Evolutionary conservation across 2,329 filamentous ascomycete species (phyloP), one percentile per base, ranked within the genome.

Genomic region (Epichloe typhina): DNA sequence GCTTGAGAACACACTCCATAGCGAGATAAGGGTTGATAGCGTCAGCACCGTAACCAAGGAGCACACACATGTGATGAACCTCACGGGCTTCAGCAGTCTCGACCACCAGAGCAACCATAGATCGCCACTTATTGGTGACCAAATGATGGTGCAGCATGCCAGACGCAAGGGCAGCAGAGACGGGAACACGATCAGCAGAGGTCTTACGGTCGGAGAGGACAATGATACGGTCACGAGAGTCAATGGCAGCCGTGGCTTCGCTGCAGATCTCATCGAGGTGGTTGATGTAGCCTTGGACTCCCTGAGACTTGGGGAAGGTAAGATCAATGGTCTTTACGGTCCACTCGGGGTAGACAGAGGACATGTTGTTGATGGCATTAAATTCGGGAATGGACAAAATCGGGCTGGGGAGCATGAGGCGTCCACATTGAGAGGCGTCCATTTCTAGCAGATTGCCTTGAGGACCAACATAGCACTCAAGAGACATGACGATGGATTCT

Each of bases 41-140:
- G 71, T 97, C 91, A 50, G 86, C 89, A 72, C 91, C 91, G 62
- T 97, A 97, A 50, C 91, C 91, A 53, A 97, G 80, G 42, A 96
- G 78, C n/a, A 97, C 91, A 72, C 88, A 95, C 88, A 96, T 95
- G 72, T 97, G 91, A 69, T 97, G 91, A 7, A 97, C 91, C 69
- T 97, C 91, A 70, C 91, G 88, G 60, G 91, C 91, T 68, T 97
- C 91, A 44, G 86, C 91, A 56, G 90, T 95, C 74, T 97, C 91
- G 36, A 95, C 80, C 40, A 95, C 77, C 44, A 97, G 72, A 45
- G 90, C 91, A 58, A 82, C 88, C 69, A 90, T 80, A 12, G 91
- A 90, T 66, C 91, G 80, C 88, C 90, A 95, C 72, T 94, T 91
- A 77, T 95, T 96, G 69, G 84, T 86, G 55, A 96, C 89, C 58